phyloP scores from a whole-genome alignment of 2,329 filamentous ascomycete genomes.

The Trichoderma endophyticum region DNA sequence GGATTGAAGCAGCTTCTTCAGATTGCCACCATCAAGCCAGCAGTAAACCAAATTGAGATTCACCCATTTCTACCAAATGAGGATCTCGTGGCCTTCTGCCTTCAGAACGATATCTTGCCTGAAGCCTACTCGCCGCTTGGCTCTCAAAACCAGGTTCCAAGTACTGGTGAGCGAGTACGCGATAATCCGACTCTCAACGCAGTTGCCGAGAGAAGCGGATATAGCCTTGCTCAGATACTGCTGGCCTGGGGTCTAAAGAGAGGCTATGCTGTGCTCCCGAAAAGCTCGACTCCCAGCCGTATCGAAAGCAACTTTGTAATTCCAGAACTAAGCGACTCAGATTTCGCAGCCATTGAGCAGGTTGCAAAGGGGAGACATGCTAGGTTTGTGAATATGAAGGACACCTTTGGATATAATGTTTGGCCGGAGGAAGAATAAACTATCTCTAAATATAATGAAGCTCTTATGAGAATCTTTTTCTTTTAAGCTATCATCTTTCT shows the following conservation, averaged over 20 bases:
- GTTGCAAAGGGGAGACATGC: conserved; percentile 5
- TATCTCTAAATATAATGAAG: neutral
- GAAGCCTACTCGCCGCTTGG: conserved; percentile 43
- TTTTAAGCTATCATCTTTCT: neutral
- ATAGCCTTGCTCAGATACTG: conserved; percentile 56
- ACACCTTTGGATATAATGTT: conserved; percentile 8
- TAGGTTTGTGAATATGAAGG: conserved; percentile 7
- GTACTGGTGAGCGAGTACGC: conserved; percentile 63
- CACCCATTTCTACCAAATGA: conserved; percentile 80
- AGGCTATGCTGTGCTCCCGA: conserved; percentile 81
- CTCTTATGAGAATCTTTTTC: neutral
- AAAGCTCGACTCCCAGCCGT: conserved; percentile 70
- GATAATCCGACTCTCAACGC: conserved; percentile 61
- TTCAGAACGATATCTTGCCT: conserved; percentile 68
- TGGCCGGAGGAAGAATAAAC: conserved; percentile 4
- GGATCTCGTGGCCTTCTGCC: conserved; percentile 71
- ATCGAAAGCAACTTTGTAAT: conserved; percentile 67
- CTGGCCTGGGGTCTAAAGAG: conserved; percentile 78
- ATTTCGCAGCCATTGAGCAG: conserved; percentile 1
- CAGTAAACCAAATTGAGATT: conserved; percentile 80
- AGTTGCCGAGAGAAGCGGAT: conserved; percentile 46
- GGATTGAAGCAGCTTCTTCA: conserved; percentile 76
- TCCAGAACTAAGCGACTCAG: neutral
- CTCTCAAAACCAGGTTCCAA: conserved; percentile 11
- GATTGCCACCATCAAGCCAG: conserved; percentile 45